Base-by-base conservation (phyloP, 2,329 filamentous ascomycete genomes). In the Fusarium camptoceras region DNA sequence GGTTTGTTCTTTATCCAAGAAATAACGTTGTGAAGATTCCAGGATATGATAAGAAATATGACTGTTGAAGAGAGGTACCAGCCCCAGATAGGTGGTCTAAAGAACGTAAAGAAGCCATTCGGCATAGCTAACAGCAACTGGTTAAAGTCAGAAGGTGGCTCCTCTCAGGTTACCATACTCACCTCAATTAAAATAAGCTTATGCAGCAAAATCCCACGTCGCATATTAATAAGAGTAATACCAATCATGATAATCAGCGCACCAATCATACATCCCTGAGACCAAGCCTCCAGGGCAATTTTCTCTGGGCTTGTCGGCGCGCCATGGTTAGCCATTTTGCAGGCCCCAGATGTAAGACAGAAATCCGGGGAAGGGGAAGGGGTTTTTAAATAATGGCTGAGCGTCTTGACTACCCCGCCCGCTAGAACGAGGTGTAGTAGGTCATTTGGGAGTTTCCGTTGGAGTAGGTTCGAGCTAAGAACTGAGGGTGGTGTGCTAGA, bases 1-100 rank as follows among this genome's bases (percentile, higher is more conserved):
- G 89, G 89, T 55, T 84, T 85, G 66, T 87, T 88, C 77, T 91
- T 91, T 77, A 91, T 85, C 89, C 89, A 91, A 1, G 89, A 84
- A 63, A 91, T 88, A 64, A 91, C 82, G 67, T 91, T 91, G 76
- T 91, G 89, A 11, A 91, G 78, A 15, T 82, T 84, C 87, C 88
- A 91, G 6, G 87, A 89, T n/a, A 84, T 79, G 68, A 89, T 89
- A 25, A 91, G 83, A 20, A 87, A 83, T 10, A 90, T 85, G 10
- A 87, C 88, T 4, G 86, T 88, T 25, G 83, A 80, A 3, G 87
- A 88, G 5, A 91, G 81, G 77, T 89, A 91, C 89, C 89, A 91
- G 50, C 86, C 87, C 73, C 89, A 89, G 5, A 81, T 81, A 0
- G 86, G 86, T 11, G 73, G 72, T 37, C 74, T 46, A 56, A 85